Evolutionary conservation across 2,329 filamentous ascomycete species (phyloP).

Genomic region (Ascochyta rabiei): DNA sequence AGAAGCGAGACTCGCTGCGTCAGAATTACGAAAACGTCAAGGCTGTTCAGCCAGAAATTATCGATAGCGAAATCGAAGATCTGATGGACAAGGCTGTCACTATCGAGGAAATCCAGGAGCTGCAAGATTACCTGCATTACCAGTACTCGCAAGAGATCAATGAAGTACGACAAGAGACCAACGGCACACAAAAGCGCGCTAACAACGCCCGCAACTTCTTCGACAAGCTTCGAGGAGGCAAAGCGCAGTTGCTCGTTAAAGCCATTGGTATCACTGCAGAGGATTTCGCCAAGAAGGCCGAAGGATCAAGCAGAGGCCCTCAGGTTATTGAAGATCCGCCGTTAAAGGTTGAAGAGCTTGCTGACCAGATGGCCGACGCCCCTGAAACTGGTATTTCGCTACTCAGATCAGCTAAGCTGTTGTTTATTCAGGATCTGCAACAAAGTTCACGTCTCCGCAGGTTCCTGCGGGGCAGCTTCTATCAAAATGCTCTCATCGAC

Average conservation of each 20-base stretch:
- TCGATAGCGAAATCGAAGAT: conserved; percentile 78
- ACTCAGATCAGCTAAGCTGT: conserved; percentile 77
- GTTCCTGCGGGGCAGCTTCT: conserved; percentile 81
- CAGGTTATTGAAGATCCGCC: conserved; percentile 77
- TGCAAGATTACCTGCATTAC: conserved; percentile 97
- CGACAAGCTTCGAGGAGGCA: conserved; percentile 82
- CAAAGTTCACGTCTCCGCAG: conserved; percentile 89
- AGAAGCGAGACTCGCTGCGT: conserved; percentile 87
- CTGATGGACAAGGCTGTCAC: conserved; percentile 80
- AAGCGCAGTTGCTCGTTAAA: conserved; percentile 80
- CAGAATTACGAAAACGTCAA: conserved; percentile 78
- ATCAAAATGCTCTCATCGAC: conserved; percentile 81
- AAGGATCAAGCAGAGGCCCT: conserved; percentile 73
- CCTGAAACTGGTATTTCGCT: conserved; percentile 72
- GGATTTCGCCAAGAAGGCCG: conserved; percentile 83
- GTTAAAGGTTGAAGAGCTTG: conserved; percentile 82
- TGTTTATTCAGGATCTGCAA: conserved; percentile 90
- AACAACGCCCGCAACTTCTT: conserved; percentile 81
- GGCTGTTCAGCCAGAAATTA: conserved; percentile 60
- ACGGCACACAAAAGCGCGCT: conserved; percentile 76
- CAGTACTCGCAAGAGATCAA: conserved; percentile 85
- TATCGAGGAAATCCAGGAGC: conserved; percentile 94
- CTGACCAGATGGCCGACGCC: conserved; percentile 67
- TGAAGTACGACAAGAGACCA: conserved; percentile 71
- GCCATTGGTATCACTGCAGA: conserved; percentile 91